Conservation (phyloP, 202 grass and related monocot genomes). For the Panicum virgatum region DNA sequence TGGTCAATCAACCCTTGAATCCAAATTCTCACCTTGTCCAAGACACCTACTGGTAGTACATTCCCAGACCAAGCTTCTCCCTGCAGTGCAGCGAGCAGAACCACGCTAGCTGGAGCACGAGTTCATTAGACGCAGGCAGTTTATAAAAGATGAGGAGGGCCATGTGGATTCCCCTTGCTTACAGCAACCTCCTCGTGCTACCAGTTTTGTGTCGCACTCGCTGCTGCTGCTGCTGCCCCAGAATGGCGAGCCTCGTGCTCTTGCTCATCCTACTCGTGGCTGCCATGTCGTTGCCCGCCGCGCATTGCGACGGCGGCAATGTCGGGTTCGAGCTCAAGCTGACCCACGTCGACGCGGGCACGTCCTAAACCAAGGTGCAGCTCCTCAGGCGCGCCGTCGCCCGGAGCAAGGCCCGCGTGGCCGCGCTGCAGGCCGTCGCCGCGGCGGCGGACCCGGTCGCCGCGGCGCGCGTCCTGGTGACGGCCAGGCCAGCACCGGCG, state of each 20-base stretch:
- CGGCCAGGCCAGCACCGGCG: conserved; percentile 10
- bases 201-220: background rate
- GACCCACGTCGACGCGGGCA: conserved; percentile 31
- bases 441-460: background rate
- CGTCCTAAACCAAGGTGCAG: conserved; percentile 19
- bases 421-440: conserved; percentile 29
- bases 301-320: background rate
- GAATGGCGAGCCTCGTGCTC: conserved; percentile 35
- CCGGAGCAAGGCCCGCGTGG: conserved; percentile 36
- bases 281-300: background rate
- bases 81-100: background rate
- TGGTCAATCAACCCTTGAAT: background rate
- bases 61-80: background rate
- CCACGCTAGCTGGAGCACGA: background rate
- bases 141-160: conserved; percentile 2
- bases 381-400: conserved; percentile 36
- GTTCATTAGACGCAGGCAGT: background rate
- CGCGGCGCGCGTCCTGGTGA: conserved; percentile 21
- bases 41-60: conserved; percentile 1
- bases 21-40: conserved; percentile 11
- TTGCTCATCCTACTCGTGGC: conserved; percentile 30
- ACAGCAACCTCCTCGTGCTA: background rate
- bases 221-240: background rate
- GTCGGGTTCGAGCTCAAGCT: conserved; percentile 36
- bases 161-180: conserved; percentile 4